phyloP scores from a whole-genome alignment of 2,329 filamentous ascomycete species.

The Hypoxylon sp. region DNA sequence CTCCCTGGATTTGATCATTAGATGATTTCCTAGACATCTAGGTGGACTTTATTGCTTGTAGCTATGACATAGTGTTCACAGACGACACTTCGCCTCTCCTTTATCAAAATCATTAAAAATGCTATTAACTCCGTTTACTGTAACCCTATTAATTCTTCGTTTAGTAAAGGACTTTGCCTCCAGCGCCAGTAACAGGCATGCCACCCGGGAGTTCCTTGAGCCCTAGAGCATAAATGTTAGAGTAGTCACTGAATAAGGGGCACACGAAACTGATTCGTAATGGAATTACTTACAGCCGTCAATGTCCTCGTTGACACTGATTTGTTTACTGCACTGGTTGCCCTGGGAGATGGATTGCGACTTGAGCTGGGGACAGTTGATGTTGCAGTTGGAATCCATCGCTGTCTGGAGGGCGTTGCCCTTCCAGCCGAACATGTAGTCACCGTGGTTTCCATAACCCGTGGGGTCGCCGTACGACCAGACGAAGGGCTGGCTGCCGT shows the following conservation, averaged over 20 bases:
- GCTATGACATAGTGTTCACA: background rate
- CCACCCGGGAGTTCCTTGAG: slow-evolving; percentile 44
- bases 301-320: slow-evolving; percentile 45
- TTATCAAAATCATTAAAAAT: slow-evolving; percentile 14
- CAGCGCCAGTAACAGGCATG: slow-evolving; percentile 43
- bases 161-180: slow-evolving; percentile 38
- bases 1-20: background rate
- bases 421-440: slow-evolving; percentile 57
- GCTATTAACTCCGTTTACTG: slow-evolving; percentile 10
- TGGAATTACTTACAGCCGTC: slow-evolving; percentile 46
- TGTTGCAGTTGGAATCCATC: slow-evolving; percentile 53
- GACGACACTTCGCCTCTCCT: background rate
- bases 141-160: background rate
- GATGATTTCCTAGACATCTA: background rate
- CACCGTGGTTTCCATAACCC: slow-evolving; percentile 56
- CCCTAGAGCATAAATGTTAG: slow-evolving; percentile 35
- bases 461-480: slow-evolving; percentile 49
- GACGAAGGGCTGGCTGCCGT: slow-evolving; percentile 50
- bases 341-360: slow-evolving; percentile 43
- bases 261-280: background rate
- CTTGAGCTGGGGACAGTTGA: slow-evolving; percentile 46
- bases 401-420: slow-evolving; percentile 54
- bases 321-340: slow-evolving; percentile 45
- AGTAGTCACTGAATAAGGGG: background rate
- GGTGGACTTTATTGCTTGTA: background rate